Conservation (phyloP, 2,329 filamentous ascomycete species). For the Fusarium nelsonii region DNA sequence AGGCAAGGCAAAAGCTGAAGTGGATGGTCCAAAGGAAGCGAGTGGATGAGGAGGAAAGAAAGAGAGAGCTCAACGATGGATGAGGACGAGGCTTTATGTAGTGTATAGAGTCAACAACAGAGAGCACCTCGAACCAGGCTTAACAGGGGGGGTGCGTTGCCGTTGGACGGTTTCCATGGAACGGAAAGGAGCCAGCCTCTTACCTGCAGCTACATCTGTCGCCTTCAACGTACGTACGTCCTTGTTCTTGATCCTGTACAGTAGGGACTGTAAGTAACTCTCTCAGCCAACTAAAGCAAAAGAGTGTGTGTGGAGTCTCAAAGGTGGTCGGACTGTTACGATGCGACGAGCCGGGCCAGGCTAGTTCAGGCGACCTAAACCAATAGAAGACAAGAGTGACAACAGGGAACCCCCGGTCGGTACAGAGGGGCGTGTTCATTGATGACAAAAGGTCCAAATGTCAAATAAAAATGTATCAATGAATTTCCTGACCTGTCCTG, state of each 20-base stretch:
- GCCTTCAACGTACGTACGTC: background rate
- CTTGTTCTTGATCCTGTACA: constrained; percentile 20
- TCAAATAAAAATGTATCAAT: background rate
- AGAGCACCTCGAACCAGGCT: background rate
- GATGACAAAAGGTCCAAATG: constrained; percentile 17
- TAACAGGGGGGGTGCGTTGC: background rate
- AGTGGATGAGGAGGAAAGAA: constrained; percentile 50
- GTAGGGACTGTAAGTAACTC: background rate
- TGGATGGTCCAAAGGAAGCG: constrained; percentile 44
- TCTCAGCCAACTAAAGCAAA: constrained; percentile 4
- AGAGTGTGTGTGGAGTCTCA: constrained; percentile 17
- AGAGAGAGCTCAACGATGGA: constrained; percentile 22
- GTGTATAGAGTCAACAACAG: background rate
- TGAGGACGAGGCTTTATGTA: constrained; percentile 51
- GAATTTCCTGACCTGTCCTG: constrained; percentile 7
- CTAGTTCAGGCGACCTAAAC: background rate
- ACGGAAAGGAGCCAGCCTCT: constrained; percentile 21
- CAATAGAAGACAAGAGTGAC: constrained; percentile 33
- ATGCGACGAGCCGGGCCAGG: constrained; percentile 41
- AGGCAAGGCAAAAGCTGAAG: constrained; percentile 24
- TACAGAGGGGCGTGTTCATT: background rate
- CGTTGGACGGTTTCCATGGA: constrained; percentile 20
- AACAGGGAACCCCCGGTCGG: constrained; percentile 22
- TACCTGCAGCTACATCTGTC: constrained; percentile 9
- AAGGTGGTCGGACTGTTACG: constrained; percentile 27